These are phyloP conservation scores for Styphnolobium japonicum DNA, from an alignment of 306 rosid genomes.

Conservation along the genomic window DNA sequence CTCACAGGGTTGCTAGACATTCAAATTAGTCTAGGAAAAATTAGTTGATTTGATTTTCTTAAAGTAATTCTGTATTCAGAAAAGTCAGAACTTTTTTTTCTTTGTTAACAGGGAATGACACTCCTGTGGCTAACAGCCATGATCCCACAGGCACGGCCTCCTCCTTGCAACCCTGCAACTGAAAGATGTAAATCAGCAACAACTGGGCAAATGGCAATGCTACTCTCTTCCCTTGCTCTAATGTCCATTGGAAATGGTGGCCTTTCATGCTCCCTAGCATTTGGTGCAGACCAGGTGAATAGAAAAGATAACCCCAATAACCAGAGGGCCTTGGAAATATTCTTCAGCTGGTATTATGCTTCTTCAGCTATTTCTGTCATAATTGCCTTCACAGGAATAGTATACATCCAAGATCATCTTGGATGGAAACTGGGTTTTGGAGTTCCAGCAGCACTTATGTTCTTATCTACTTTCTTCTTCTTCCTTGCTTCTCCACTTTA, in stretches of 20 bases:
- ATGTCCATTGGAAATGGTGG: conserved; percentile 74
- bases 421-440: conserved; percentile 78
- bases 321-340: conserved; percentile 51
- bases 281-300: conserved; percentile 71
- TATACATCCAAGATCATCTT: conserved; percentile 57
- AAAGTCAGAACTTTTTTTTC: not conserved
- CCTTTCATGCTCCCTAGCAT: conserved; percentile 52
- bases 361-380: conserved; percentile 42
- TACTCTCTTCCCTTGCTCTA: conserved; percentile 43
- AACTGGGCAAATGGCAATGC: conserved; percentile 38
- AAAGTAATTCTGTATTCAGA: not conserved
- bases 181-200: conserved; percentile 46
- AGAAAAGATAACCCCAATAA: conserved; percentile 46
- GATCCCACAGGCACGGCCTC: conserved; percentile 57
- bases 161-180: conserved; percentile 37
- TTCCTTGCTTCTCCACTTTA: conserved; percentile 56
- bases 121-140: conserved; percentile 67
- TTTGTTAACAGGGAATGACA: conserved; percentile 47
- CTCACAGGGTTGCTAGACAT: not conserved
- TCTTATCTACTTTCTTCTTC: conserved; percentile 44
- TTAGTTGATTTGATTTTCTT: not conserved
- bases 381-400: conserved; percentile 56
- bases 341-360: conserved; percentile 70
- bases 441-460: conserved; percentile 59
- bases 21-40: not conserved